These are phyloP conservation scores for Vinca minor DNA, from an alignment of 257 asterid genomes.

Conservation along the genomic window DNA sequence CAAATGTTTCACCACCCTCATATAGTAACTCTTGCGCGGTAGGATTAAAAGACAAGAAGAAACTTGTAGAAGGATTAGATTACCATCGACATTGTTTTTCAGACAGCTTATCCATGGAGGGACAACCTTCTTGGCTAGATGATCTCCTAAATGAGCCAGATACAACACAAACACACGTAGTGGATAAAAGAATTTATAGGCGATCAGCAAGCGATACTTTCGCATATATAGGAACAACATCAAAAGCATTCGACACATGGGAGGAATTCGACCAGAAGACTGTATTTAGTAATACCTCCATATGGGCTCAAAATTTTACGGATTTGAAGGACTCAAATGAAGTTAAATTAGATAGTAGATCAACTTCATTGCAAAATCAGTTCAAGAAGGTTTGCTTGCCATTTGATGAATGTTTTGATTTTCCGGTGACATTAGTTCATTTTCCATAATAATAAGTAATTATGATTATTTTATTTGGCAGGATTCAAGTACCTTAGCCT, in stretches of 20 bases:
- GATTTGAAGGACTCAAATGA: slow-evolving; percentile 18
- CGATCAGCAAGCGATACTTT: slow-evolving; percentile 70
- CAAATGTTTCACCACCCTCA: too few species aligned
- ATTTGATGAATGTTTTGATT: background rate
- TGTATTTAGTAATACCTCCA: slow-evolving; percentile 13
- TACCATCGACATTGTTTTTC: slow-evolving; percentile 55
- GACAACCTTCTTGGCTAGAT: slow-evolving; percentile 77
- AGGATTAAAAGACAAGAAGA: slow-evolving; percentile 20
- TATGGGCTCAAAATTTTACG: slow-evolving; percentile 13
- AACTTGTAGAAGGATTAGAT: slow-evolving; percentile 13
- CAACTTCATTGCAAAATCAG: slow-evolving; percentile 21
- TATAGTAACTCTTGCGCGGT: too few species aligned
- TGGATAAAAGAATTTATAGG: slow-evolving; percentile 48
- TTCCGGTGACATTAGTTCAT: too few species aligned
- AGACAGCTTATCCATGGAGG: slow-evolving; percentile 50
- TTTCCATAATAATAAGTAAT: too few species aligned
- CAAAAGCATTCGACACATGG: slow-evolving; percentile 16
- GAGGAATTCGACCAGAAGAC: slow-evolving; percentile 23
- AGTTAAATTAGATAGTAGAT: slow-evolving; percentile 17
- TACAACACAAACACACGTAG: slow-evolving; percentile 10
- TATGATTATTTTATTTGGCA: slow-evolving; percentile 11
- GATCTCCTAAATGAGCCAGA: slow-evolving; percentile 66
- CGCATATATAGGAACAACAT: slow-evolving; percentile 42
- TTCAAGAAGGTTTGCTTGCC: slow-evolving; percentile 22
- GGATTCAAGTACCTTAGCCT: slow-evolving; percentile 28